A percentile compares a stretch with the other conserved stretches of the same genome.
Evolutionary conservation across 2,329 filamentous ascomycete genomes (phyloP).

Genomic region (Ophiostoma tasmaniense): DNA sequence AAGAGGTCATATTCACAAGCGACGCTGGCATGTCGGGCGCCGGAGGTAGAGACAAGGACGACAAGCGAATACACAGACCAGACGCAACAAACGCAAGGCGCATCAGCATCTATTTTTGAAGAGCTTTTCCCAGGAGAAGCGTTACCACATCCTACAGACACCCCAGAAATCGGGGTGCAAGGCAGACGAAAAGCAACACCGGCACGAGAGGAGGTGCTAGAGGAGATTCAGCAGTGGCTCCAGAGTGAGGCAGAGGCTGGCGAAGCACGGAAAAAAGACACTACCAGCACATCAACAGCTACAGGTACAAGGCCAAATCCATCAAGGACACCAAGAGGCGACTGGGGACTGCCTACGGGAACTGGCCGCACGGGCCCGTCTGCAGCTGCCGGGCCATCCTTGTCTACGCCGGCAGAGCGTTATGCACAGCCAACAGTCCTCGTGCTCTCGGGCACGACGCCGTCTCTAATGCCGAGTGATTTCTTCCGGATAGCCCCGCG

Average conservation of each 20-base stretch:
- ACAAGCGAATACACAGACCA: not conserved
- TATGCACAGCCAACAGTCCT: conserved; percentile 32
- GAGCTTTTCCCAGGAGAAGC: conserved; percentile 19
- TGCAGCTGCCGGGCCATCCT: not conserved
- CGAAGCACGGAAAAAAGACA: not conserved
- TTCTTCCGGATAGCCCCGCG: conserved; percentile 60
- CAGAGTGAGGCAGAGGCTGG: conserved; percentile 10
- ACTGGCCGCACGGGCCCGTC: not conserved
- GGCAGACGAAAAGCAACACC: not conserved
- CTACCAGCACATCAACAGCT: not conserved
- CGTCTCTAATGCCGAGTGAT: conserved; percentile 55
- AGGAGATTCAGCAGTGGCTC: conserved; percentile 16
- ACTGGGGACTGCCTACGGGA: not conserved
- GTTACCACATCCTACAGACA: not conserved
- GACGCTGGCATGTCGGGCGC: not conserved
- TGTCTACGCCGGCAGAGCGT: not conserved
- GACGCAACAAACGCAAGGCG: not conserved
- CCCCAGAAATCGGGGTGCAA: not conserved
- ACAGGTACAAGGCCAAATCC: not conserved
- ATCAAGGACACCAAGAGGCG: not conserved
- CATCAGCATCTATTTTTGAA: conserved; percentile 17
- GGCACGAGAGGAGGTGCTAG: not conserved
- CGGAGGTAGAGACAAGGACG: not conserved
- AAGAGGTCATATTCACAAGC: not conserved
- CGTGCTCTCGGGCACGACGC: conserved; percentile 49